Evolutionary conservation across 75 land plant genomes (phyloP).

Genomic region (Larix kaempferi): DNA sequence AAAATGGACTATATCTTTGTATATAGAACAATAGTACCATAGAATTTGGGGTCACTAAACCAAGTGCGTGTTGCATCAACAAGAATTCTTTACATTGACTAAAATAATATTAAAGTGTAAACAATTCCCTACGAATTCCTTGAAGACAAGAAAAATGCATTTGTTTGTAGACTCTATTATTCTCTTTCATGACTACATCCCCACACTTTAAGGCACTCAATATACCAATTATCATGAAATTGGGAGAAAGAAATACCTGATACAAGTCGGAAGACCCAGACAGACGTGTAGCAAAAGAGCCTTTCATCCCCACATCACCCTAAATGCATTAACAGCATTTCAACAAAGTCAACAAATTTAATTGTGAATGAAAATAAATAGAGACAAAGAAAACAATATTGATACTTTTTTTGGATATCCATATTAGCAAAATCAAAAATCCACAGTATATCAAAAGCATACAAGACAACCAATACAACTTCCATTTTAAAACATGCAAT

Average conservation of each 20-base stretch:
- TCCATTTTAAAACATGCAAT: background rate
- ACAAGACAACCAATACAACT: background rate
- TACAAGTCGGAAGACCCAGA: constrained; percentile 94
- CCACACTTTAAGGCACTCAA: background rate
- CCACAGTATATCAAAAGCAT: background rate
- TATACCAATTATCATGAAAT: background rate
- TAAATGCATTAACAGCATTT: constrained; percentile 7
- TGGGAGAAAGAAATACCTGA: constrained; percentile 33
- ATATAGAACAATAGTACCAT: background rate
- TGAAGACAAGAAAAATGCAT: background rate
- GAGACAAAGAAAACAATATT: background rate
- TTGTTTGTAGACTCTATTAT: constrained; percentile 2
- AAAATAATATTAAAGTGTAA: background rate
- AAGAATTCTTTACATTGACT: background rate
- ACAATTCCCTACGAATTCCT: background rate
- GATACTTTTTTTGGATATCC: background rate
- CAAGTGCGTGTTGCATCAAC: background rate
- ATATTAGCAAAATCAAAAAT: background rate
- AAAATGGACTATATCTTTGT: background rate
- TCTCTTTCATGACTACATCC: background rate
- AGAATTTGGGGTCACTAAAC: background rate
- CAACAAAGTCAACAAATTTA: background rate
- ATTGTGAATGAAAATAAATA: background rate
- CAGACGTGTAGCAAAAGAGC: constrained; percentile 85
- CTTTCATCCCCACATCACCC: constrained; percentile 92